phyloP scores from a whole-genome alignment of 2,329 filamentous ascomycete species.

The Paramyrothecium roridum region DNA sequence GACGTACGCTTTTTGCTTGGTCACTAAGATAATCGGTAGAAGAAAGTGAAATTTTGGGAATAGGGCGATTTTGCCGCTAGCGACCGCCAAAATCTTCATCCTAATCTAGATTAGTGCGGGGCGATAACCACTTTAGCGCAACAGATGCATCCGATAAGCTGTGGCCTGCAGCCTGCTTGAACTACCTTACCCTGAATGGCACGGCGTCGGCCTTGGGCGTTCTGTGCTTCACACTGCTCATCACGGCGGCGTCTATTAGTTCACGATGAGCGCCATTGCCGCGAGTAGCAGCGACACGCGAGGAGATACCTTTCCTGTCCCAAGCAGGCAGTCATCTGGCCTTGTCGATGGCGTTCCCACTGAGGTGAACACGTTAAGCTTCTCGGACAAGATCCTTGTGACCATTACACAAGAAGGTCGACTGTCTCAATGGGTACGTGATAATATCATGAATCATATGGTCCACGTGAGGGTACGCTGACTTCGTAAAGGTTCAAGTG shows the following conservation, averaged over 20 bases:
- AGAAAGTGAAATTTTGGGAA: slow-evolving; percentile 29
- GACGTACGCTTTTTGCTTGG: background rate
- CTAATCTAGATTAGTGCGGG: slow-evolving; percentile 30
- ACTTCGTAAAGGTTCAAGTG: slow-evolving; percentile 63
- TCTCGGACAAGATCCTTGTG: slow-evolving; percentile 87
- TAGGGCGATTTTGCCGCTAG: slow-evolving; percentile 27
- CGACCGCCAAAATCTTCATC: slow-evolving; percentile 30
- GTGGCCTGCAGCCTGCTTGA: too few species aligned
- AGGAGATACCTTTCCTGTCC: slow-evolving; percentile 64
- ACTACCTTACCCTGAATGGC: too few species aligned
- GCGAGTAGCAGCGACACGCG: slow-evolving; percentile 27
- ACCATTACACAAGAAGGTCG: slow-evolving; percentile 84
- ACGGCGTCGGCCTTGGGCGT: background rate
- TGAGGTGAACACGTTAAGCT: slow-evolving; percentile 68
- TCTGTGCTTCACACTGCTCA: slow-evolving; percentile 4
- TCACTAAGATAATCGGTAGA: background rate
- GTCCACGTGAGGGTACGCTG: too few species aligned
- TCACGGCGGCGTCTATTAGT: slow-evolving; percentile 37
- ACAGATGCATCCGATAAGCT: too few species aligned
- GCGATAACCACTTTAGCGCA: slow-evolving; percentile 11
- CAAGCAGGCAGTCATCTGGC: slow-evolving; percentile 56
- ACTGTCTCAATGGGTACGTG: slow-evolving; percentile 83
- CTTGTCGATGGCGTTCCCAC: slow-evolving; percentile 67
- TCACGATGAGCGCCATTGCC: background rate
- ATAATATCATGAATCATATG: too few species aligned